A percentile compares a stretch with the other conserved stretches of the same genome.
phyloP scores from a whole-genome alignment of 768 basidiomycete species.

The Kwoniella newhampshirensis region DNA sequence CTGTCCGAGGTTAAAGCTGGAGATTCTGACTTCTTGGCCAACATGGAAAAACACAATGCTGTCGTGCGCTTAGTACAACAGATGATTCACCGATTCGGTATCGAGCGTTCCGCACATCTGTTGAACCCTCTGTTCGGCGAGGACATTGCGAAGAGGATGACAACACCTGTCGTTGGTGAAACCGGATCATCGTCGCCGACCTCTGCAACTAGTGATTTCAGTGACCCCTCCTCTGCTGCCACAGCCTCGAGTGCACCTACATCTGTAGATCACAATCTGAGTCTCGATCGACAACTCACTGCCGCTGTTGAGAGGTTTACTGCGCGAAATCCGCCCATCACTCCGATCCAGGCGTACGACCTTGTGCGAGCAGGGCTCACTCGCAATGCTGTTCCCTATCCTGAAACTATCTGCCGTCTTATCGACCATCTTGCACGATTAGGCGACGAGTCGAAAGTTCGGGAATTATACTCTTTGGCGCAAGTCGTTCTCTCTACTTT shows the following conservation, averaged over 20 bases:
- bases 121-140: slow-evolving; percentile 15
- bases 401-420: slow-evolving; percentile 62
- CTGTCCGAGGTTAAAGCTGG: not conserved
- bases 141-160: slow-evolving; percentile 2
- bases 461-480: slow-evolving; percentile 66
- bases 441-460: slow-evolving; percentile 64
- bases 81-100: slow-evolving; percentile 15
- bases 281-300: slow-evolving; percentile 21
- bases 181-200: not conserved
- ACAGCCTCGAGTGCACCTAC: not conserved
- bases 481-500: slow-evolving; percentile 62
- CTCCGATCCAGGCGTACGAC: slow-evolving; percentile 57
- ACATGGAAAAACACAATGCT: not conserved
- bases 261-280: slow-evolving; percentile 5
- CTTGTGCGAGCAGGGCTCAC: slow-evolving; percentile 55
- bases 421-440: slow-evolving; percentile 69
- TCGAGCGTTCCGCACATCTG: slow-evolving; percentile 7
- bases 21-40: not conserved
- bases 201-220: slow-evolving; percentile 3
- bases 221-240: not conserved
- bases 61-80: slow-evolving; percentile 4
- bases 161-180: slow-evolving; percentile 6
- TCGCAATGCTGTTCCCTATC: slow-evolving; percentile 32
- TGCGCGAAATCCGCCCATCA: slow-evolving; percentile 32
- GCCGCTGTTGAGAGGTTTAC: slow-evolving; percentile 30